Evolutionary conservation across 805 yeast genomes (phyloP).

Genomic region (Candida xiaguanensis): DNA sequence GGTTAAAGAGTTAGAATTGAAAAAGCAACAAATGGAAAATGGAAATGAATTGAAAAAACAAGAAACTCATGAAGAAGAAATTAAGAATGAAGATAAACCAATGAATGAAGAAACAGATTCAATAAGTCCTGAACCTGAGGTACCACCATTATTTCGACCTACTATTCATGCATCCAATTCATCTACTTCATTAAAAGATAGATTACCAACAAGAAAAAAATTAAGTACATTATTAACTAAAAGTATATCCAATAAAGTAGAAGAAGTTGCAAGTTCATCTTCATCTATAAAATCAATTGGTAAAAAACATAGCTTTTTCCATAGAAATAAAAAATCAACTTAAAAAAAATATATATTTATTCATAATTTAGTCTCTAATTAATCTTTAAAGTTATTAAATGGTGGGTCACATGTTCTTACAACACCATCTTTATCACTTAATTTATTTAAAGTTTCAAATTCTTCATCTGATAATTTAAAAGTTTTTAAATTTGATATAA

Average conservation of each 20-base stretch:
- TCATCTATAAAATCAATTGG: slow-evolving; percentile 8
- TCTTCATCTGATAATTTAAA: slow-evolving; percentile 33
- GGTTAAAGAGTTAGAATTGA: not conserved
- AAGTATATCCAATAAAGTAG: slow-evolving; percentile 8
- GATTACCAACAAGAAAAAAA: slow-evolving; percentile 6
- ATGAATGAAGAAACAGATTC: no score
- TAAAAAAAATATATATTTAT: not conserved
- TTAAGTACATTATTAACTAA: slow-evolving; percentile 7
- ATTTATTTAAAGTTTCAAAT: slow-evolving; percentile 28
- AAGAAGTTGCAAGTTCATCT: slow-evolving; percentile 9
- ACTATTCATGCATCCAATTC: slow-evolving; percentile 21
- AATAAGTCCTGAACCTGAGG: no score
- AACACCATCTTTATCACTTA: slow-evolving; percentile 30
- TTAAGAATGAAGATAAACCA: no score
- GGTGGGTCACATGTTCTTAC: slow-evolving; percentile 29
- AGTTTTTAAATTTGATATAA: slow-evolving; percentile 35
- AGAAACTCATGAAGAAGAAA: not conserved
- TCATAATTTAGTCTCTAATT: not conserved
- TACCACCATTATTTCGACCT: slow-evolving; percentile 4
- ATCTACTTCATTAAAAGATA: slow-evolving; percentile 13
- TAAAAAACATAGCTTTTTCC: slow-evolving; percentile 19
- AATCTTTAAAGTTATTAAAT: slow-evolving; percentile 12
- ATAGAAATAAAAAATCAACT: slow-evolving; percentile 6
- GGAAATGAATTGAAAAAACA: slow-evolving; percentile 20
- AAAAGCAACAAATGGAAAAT: slow-evolving; percentile 16